Conservation (phyloP, 1,284 basidiomycete species). For the Mycosarcoma mackinlayi region DNA sequence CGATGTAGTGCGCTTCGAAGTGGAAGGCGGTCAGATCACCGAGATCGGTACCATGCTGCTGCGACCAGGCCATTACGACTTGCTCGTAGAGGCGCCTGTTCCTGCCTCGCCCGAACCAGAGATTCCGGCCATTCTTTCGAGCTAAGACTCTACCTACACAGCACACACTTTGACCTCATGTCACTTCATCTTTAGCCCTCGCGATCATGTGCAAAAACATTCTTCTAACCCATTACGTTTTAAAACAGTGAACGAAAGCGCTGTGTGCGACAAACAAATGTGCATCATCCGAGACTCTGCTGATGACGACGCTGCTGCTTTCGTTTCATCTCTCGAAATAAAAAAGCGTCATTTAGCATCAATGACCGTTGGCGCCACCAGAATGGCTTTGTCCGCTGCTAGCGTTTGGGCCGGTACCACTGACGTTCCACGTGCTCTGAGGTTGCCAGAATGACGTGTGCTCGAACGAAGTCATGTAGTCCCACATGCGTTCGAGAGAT, state of each 20-base stretch:
- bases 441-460: constrained; percentile 50
- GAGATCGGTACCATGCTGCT: constrained; percentile 53
- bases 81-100: constrained; percentile 50
- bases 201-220: no score
- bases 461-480: constrained; percentile 51
- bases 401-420: neutral
- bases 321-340: no score
- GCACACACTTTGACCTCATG: no score
- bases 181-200: no score
- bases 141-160: no score
- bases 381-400: constrained; percentile 4
- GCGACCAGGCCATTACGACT: constrained; percentile 57
- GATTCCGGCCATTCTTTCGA: constrained; percentile 37
- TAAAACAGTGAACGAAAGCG: neutral
- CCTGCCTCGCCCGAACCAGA: constrained; percentile 51
- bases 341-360: neutral
- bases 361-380: neutral
- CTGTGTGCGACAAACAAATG: no score
- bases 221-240: constrained; percentile 16
- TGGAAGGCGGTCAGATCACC: constrained; percentile 56
- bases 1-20: constrained; percentile 59
- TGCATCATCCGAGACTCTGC: no score
- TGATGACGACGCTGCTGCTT: no score
- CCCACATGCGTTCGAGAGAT: constrained; percentile 49
- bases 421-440: constrained; percentile 42